Evolutionary conservation across 2,329 filamentous ascomycete genomes (phyloP).

Genomic region (Aspergillus tamarii): DNA sequence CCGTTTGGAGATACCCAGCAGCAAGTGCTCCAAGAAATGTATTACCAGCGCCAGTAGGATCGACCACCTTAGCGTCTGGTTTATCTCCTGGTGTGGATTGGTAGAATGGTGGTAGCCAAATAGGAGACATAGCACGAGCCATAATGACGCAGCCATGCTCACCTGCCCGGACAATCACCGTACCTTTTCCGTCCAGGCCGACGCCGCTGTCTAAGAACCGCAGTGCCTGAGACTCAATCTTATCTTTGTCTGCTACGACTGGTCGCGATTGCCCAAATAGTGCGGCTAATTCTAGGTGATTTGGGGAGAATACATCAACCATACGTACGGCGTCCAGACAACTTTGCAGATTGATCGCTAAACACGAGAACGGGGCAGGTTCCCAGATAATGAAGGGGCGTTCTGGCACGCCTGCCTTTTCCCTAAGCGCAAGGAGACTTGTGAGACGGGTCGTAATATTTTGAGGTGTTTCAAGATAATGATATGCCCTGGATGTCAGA

Average conservation of each 20-base stretch:
- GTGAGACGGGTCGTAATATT: conserved; percentile 16
- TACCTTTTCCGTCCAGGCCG: conserved; percentile 19
- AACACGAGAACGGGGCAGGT: conserved; percentile 25
- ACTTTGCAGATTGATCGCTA: conserved; percentile 25
- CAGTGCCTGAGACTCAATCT: conserved; percentile 19
- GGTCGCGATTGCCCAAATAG: conserved; percentile 20
- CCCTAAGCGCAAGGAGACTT: conserved; percentile 22
- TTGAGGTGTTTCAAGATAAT: conserved; percentile 24
- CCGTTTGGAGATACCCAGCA: conserved; percentile 27
- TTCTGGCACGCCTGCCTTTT: conserved; percentile 11
- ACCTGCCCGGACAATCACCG: conserved; percentile 34
- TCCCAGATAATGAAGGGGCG: conserved; percentile 30
- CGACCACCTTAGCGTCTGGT: conserved; percentile 28
- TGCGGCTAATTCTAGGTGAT: conserved; percentile 39
- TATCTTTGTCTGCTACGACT: neutral
- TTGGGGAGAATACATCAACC: conserved; percentile 43
- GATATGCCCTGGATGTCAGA: conserved; percentile 19
- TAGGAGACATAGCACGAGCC: conserved; percentile 8
- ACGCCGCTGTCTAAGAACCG: conserved; percentile 18
- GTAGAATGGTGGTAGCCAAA: conserved; percentile 37
- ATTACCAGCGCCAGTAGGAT: conserved; percentile 43
- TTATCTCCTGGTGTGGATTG: neutral
- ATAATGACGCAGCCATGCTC: conserved; percentile 34
- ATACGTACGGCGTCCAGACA: conserved; percentile 19
- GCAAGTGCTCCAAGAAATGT: conserved; percentile 40